Conservation (phyloP, 2,329 filamentous ascomycete genomes). For the Exophiala mesophila region DNA sequence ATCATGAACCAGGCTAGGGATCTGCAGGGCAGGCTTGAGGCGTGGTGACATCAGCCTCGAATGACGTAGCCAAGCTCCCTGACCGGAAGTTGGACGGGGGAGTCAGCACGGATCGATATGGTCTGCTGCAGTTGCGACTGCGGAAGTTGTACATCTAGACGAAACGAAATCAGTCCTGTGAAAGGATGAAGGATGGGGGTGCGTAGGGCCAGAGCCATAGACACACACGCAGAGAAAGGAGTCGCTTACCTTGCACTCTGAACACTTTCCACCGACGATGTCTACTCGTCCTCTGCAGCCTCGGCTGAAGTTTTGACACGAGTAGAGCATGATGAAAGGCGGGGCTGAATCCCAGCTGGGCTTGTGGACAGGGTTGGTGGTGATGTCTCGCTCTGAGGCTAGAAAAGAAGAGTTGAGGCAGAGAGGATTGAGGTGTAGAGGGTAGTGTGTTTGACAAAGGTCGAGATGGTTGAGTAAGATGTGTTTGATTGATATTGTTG, state of each 20-base stretch:
- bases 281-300: constrained; percentile 45
- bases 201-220: no score
- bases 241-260: constrained; percentile 40
- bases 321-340: constrained; percentile 38
- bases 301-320: constrained; percentile 44
- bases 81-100: constrained; percentile 37
- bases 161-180: no score
- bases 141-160: constrained; percentile 23
- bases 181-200: no score
- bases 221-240: constrained; percentile 18
- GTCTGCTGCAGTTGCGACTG: constrained; percentile 34
- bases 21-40: constrained; percentile 16
- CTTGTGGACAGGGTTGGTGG: no score
- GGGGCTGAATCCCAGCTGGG: no score
- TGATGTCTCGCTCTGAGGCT: no score
- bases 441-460: no score
- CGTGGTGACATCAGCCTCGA: constrained; percentile 22
- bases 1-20: constrained; percentile 10
- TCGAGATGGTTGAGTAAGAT: no score
- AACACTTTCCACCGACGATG: constrained; percentile 39
- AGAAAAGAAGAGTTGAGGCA: no score
- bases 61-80: constrained; percentile 29
- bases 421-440: no score
- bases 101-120: constrained; percentile 37
- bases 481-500: no score